Evolutionary conservation across 192 early-diverging fungal species (phyloP), one percentile per base, ranked within the genome.

Genomic region (Pilaira anomala): DNA sequence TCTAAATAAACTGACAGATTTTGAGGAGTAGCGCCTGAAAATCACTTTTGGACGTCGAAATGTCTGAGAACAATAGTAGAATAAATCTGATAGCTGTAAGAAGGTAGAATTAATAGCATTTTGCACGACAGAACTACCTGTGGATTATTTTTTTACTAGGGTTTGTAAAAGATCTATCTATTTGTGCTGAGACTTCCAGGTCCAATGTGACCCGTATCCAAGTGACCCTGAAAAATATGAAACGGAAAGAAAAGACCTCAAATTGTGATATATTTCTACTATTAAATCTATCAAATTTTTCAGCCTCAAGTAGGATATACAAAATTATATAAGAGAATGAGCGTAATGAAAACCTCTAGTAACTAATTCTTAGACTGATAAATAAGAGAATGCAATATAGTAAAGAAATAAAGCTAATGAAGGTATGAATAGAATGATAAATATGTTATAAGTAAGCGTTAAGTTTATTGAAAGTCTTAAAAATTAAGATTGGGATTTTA

Each of bases 1-100:
- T 45, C 16, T 45, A 45, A 45, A 45, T 45, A 45, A 45, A 45
- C 13, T 45, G 44, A 45, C 44, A 51, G 49, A 51, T 28, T 51
- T 51, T 22, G 49, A 51, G 25, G 19, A 50, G 48, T 50, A 50
- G n/a, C n/a, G n/a, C 48, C 48, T 50, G 48, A 50, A 50, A 48
- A 55, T 57, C 33, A 42, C 46, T 3, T 33, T 19, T 60, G 7
- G 26, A 18, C 56, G n/a, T 19, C 22, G 48, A 55, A 46, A 65
- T 30, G 33, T 41, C 33, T 41, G 24, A 54, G 50, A 42, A 30
- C 33, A 73, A 63, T 2, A 41, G 11, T 29, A 54, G 12, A 33
- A n/a, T n/a, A 18, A 46, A 39, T 14, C 48, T 7, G 30, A 4
- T 36, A 26, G 19, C 55, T 33, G 22, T 63, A 25, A 54, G 42